Conservation (phyloP, 164 flowering plant genomes). For the Vitis riparia region DNA sequence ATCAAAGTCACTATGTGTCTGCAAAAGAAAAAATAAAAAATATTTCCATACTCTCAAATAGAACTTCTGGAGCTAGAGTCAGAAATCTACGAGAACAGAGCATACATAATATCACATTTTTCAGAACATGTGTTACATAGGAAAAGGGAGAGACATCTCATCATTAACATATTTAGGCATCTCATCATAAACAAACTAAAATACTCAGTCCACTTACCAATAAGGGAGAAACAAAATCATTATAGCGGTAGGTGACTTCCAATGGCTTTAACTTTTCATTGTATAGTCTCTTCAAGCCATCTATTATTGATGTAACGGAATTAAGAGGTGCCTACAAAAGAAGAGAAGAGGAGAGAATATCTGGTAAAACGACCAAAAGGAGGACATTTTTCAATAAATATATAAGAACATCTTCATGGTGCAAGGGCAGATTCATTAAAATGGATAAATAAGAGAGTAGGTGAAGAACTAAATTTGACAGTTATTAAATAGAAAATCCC, state of each 20-base stretch:
- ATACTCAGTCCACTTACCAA: conserved; percentile 54
- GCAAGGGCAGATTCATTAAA: background rate
- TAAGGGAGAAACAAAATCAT: conserved; percentile 84
- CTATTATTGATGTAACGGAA: conserved; percentile 84
- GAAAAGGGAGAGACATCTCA: background rate
- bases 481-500: too few relatives aligned
- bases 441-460: background rate
- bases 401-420: background rate
- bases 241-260: conserved; percentile 77
- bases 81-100: too few relatives aligned
- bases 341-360: background rate
- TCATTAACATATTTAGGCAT: background rate
- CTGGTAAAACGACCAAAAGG: background rate
- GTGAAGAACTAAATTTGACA: too few relatives aligned
- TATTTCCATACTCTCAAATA: background rate
- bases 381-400: too few relatives aligned
- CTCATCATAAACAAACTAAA: background rate
- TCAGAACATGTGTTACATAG: too few relatives aligned
- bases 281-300: conserved; percentile 89
- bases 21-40: conserved; percentile 10
- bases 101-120: background rate
- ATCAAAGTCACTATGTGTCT: conserved; percentile 96
- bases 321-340: conserved; percentile 35
- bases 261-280: conserved; percentile 86
- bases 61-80: background rate